These are phyloP conservation scores for Echium plantagineum DNA, from an alignment of 257 asterid species.

Conservation along the genomic window DNA sequence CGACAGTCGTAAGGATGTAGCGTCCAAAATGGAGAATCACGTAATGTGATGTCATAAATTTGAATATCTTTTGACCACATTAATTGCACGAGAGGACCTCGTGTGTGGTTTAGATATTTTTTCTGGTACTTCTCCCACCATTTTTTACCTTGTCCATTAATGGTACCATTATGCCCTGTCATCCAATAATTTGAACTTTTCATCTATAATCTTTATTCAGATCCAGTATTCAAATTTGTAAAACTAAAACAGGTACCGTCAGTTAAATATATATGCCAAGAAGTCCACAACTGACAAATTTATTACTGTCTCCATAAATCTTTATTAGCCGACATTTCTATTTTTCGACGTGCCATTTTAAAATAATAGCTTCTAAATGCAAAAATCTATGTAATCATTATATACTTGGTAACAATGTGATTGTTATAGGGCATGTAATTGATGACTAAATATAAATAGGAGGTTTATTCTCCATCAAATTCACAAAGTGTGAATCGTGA, in stretches of 20 bases:
- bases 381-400: too few species aligned
- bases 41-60: constrained; percentile 65
- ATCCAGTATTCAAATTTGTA: background rate
- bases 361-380: too few species aligned
- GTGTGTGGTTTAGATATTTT: constrained; percentile 53
- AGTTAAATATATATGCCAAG: background rate
- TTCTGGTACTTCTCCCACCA: constrained; percentile 80
- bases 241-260: background rate
- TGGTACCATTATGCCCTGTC: constrained; percentile 84
- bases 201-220: constrained; percentile 7
- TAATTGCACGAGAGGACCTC: constrained; percentile 92
- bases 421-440: too few species aligned
- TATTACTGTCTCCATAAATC: too few species aligned
- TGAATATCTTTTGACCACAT: constrained; percentile 88
- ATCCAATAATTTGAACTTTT: constrained; percentile 17
- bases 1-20: constrained; percentile 89
- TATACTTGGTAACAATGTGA: too few species aligned
- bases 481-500: too few species aligned
- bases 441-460: too few species aligned
- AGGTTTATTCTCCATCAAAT: too few species aligned
- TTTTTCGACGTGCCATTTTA: too few species aligned
- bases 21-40: constrained; percentile 90
- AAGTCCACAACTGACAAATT: background rate
- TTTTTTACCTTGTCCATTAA: constrained; percentile 74
- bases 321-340: too few species aligned